These are phyloP conservation scores for Arabidopsis thaliana DNA, from an alignment of 345 rosid species.

Conservation along the genomic window TAIR10.1 NC_003071.7:12759501-12760000, in stretches of 20 bases:
- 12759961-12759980: conserved; percentile 9
- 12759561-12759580: neutral
- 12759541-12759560: neutral
- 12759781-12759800: conserved; percentile 25
- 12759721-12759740: neutral
- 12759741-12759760: neutral
- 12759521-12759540: too few species aligned
- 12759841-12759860: neutral
- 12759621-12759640: neutral
- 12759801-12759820: neutral
- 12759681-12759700: neutral
- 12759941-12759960: conserved; percentile 39
- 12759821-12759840: conserved; percentile 17
- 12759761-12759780: neutral
- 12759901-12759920: conserved; percentile 11
- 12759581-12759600: neutral
- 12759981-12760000: conserved; percentile 32
- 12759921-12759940: conserved; percentile 12
- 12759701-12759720: neutral
- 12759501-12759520: too few species aligned
- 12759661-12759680: neutral
- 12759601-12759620: neutral
- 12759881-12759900: neutral
- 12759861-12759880: neutral
- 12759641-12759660: neutral